phyloP scores from a whole-genome alignment of 78 protist species.

The Dictyostelium brefeldianum region DNA sequence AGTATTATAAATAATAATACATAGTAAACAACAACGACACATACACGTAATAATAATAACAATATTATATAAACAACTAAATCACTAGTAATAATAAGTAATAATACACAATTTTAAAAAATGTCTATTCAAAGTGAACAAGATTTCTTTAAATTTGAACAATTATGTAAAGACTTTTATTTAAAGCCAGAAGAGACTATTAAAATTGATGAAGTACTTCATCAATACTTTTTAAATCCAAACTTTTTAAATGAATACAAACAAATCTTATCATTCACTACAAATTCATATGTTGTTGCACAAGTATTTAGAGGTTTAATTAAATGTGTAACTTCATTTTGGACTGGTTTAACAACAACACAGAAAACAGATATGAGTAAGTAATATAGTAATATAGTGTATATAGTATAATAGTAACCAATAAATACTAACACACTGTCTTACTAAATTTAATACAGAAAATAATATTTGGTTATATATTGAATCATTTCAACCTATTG shows the following conservation, averaged over 20 bases:
- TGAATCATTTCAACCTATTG: constrained; percentile 65
- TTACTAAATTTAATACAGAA: constrained; percentile 29
- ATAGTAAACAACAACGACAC: too few relatives aligned
- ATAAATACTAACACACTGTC: too few relatives aligned
- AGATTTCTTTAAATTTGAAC: constrained; percentile 56
- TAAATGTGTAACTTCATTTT: constrained; percentile 40
- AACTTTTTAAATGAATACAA: constrained; percentile 62
- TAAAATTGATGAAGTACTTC: constrained; percentile 52
- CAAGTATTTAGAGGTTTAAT: constrained; percentile 60
- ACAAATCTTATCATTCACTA: constrained; percentile 31
- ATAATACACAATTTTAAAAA: background rate
- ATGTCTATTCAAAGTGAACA: constrained; percentile 76
- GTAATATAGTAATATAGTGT: background rate
- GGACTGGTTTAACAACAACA: constrained; percentile 37
- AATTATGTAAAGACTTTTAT: constrained; percentile 55
- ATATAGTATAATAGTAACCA: background rate
- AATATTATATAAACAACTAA: background rate
- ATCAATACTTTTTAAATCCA: constrained; percentile 62
- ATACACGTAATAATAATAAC: background rate
- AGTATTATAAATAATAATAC: too few relatives aligned
- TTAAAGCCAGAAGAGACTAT: constrained; percentile 33
- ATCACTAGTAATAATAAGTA: background rate
- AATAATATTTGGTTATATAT: constrained; percentile 30
- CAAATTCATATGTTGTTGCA: constrained; percentile 64
- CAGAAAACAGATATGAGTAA: constrained; percentile 67